These are phyloP conservation scores for Amoeboaphelidium protococcarum DNA, from an alignment of 371 early-diverging fungal species.

Conservation along the genomic window DNA sequence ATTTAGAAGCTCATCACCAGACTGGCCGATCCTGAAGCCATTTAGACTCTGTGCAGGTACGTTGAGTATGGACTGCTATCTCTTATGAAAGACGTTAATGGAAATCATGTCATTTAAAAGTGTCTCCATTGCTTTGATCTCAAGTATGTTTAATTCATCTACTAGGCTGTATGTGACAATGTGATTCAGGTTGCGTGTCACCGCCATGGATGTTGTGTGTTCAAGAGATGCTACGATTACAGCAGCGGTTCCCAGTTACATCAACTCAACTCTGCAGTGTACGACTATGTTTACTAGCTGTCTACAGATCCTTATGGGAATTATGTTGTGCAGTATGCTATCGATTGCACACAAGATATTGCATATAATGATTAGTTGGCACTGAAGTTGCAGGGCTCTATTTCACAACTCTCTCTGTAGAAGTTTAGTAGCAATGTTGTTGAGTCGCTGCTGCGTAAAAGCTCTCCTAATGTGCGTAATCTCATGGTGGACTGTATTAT, in stretches of 20 bases:
- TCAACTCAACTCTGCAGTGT: constrained; percentile 48
- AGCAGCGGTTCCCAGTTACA: constrained; percentile 35
- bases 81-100: constrained; percentile 81
- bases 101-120: constrained; percentile 96
- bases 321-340: constrained; percentile 89
- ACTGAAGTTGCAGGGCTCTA: constrained; percentile 40
- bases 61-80: constrained; percentile 41
- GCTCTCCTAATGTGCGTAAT: constrained; percentile 1
- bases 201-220: constrained; percentile 88
- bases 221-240: constrained; percentile 85
- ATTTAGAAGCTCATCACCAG: constrained; percentile 83
- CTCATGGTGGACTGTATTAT: neutral
- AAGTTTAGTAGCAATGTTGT: constrained; percentile 81
- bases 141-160: constrained; percentile 56
- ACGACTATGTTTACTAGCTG: constrained; percentile 37
- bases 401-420: constrained; percentile 47
- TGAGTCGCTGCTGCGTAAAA: constrained; percentile 29
- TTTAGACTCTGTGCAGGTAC: constrained; percentile 36
- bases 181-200: constrained; percentile 73
- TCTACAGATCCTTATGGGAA: constrained; percentile 91
- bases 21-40: constrained; percentile 29
- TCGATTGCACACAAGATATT: constrained; percentile 39
- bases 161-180: constrained; percentile 55
- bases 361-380: constrained; percentile 36
- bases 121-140: constrained; percentile 46